These are phyloP conservation scores for Amylostereum chailletii DNA, from an alignment of 1,284 basidiomycete genomes.

Conservation along the genomic window DNA sequence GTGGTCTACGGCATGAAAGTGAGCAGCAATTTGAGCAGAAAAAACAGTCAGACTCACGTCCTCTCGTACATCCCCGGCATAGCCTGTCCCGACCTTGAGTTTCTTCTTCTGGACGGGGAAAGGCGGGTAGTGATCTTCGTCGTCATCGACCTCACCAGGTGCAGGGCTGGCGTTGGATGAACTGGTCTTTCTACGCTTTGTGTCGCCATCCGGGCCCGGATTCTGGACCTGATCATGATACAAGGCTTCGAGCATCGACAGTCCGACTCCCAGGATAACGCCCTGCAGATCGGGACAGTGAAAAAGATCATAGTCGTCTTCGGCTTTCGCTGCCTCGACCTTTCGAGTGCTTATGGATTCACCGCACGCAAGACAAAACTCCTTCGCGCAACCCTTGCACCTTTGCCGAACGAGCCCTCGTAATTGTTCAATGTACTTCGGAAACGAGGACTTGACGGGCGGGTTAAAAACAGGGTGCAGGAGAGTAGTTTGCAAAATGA, in stretches of 20 bases:
- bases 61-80: slow-evolving; percentile 71
- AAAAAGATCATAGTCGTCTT: slow-evolving; percentile 54
- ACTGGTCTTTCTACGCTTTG: slow-evolving; percentile 23
- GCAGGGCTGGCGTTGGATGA: slow-evolving; percentile 17
- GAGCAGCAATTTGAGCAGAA: slow-evolving; percentile 7
- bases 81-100: slow-evolving; percentile 72
- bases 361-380: slow-evolving; percentile 80
- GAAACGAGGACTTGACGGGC: slow-evolving; percentile 54
- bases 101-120: slow-evolving; percentile 43
- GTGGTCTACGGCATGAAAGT: slow-evolving; percentile 42
- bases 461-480: background rate
- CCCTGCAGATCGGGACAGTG: slow-evolving; percentile 87
- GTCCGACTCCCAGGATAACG: slow-evolving; percentile 76
- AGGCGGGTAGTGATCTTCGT: slow-evolving; percentile 37
- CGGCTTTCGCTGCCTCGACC: slow-evolving; percentile 29
- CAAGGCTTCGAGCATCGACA: slow-evolving; percentile 68
- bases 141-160: slow-evolving; percentile 47
- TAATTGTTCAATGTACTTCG: slow-evolving; percentile 60
- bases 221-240: slow-evolving; percentile 51
- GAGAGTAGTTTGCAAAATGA: background rate
- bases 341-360: slow-evolving; percentile 48
- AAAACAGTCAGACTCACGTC: slow-evolving; percentile 52
- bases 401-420: slow-evolving; percentile 43
- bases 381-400: slow-evolving; percentile 58
- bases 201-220: slow-evolving; percentile 13